A percentile compares a stretch with the other conserved stretches of the same genome.
These are phyloP conservation scores for Chalciporus chontae DNA, from an alignment of 768 basidiomycete species.

Conservation along the genomic window DNA sequence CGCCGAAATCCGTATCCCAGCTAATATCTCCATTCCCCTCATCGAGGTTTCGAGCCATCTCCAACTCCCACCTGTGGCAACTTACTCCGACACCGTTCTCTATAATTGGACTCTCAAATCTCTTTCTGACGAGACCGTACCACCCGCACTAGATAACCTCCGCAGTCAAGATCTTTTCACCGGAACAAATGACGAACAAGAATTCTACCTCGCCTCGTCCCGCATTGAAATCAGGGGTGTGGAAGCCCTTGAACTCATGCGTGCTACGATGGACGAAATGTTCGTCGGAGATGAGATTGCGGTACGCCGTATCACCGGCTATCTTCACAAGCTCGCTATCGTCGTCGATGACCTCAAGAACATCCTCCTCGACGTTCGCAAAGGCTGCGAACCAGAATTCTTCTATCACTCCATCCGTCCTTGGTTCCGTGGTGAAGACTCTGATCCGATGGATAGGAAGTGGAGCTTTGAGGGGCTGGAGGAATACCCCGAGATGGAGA, in stretches of 20 bases:
- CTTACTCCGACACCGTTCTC: slow-evolving; percentile 88
- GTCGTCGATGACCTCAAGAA: slow-evolving; percentile 62
- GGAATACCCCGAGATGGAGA: slow-evolving; percentile 38
- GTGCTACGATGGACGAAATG: slow-evolving; percentile 79
- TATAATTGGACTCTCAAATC: slow-evolving; percentile 67
- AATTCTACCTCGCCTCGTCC: slow-evolving; percentile 85
- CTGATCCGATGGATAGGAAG: slow-evolving; percentile 38
- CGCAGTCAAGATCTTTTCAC: slow-evolving; percentile 72
- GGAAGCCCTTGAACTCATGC: slow-evolving; percentile 82
- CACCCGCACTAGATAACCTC: slow-evolving; percentile 53
- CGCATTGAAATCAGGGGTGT: slow-evolving; percentile 86
- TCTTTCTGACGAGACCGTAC: slow-evolving; percentile 27
- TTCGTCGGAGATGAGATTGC: slow-evolving; percentile 74
- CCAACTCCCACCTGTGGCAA: slow-evolving; percentile 82
- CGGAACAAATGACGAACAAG: slow-evolving; percentile 71
- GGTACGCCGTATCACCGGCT: slow-evolving; percentile 56
- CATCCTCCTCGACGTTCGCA: slow-evolving; percentile 61
- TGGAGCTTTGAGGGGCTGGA: slow-evolving; percentile 65
- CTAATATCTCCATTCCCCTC: slow-evolving; percentile 68
- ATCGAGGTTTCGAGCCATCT: slow-evolving; percentile 66
- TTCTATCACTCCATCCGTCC: slow-evolving; percentile 75
- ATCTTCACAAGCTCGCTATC: slow-evolving; percentile 57
- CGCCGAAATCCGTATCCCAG: slow-evolving; percentile 61
- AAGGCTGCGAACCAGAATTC: slow-evolving; percentile 66
- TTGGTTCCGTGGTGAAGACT: slow-evolving; percentile 76